Evolutionary conservation across 495 filamentous ascomycete species (phyloP).

Genomic region (Clohesyomyces aquaticus): DNA sequence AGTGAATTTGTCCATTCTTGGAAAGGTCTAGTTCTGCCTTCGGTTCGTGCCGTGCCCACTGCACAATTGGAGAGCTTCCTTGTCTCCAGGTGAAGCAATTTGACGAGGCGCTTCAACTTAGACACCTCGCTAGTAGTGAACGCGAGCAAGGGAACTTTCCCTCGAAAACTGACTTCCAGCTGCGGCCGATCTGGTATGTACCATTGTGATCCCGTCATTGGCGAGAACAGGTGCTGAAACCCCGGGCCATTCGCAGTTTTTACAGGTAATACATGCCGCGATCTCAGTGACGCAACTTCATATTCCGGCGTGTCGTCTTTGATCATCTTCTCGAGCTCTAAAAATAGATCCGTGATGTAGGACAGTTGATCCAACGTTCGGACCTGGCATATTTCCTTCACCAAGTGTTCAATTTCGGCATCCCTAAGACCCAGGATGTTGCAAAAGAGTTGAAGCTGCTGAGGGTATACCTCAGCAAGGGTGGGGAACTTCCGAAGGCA

Average conservation of each 20-base stretch:
- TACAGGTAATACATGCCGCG: not conserved
- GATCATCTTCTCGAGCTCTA: constrained; percentile 2
- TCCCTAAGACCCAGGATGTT: not conserved
- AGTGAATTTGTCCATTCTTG: constrained; percentile 5
- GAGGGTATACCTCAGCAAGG: not conserved
- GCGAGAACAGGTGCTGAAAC: not conserved
- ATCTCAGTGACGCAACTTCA: not conserved
- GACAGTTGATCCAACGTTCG: not conserved
- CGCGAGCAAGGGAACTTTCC: not conserved
- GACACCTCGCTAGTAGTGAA: constrained; percentile 1
- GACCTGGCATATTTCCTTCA: not conserved
- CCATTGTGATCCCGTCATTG: not conserved
- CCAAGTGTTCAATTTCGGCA: constrained; percentile 6
- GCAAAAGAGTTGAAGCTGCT: constrained; percentile 2
- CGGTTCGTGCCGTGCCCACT: not conserved
- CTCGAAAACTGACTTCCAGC: not conserved
- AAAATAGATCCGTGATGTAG: constrained; percentile 2
- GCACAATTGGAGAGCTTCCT: constrained; percentile 3
- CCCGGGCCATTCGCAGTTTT: not conserved
- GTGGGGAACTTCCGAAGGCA: constrained; percentile 2
- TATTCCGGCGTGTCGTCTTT: constrained; percentile 2
- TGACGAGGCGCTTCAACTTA: not conserved
- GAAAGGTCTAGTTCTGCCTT: constrained; percentile 1
- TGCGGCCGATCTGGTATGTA: constrained; percentile 3
- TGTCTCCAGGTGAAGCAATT: not conserved